Evolutionary conservation across 257 asterid species (phyloP).

Genomic region (Nicotiana obtusifolia): DNA sequence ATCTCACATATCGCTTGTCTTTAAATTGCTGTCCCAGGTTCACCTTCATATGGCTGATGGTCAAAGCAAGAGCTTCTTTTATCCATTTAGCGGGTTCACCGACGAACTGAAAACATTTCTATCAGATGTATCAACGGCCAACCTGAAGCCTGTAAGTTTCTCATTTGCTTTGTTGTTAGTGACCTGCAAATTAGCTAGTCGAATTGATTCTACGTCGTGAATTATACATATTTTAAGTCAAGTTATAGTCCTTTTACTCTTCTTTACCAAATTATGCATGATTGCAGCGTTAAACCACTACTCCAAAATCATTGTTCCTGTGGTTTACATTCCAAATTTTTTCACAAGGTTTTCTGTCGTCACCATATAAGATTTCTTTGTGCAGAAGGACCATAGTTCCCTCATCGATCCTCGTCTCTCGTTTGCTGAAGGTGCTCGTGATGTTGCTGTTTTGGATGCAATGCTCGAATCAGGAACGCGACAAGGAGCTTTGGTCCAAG

Average conservation of each 20-base stretch:
- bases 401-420: constrained; percentile 65
- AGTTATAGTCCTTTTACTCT: background rate
- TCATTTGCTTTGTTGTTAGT: background rate
- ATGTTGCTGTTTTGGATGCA: constrained; percentile 80
- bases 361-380: background rate
- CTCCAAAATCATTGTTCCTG: background rate
- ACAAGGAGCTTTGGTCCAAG: constrained; percentile 59
- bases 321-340: background rate
- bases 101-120: constrained; percentile 77
- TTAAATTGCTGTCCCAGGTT: constrained; percentile 25
- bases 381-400: constrained; percentile 49
- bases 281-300: background rate
- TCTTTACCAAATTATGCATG: background rate
- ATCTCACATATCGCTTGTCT: background rate
- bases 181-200: background rate
- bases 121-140: constrained; percentile 62
- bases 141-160: constrained; percentile 27
- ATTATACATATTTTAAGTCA: too few relatives aligned
- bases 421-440: constrained; percentile 73
- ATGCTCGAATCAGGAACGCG: constrained; percentile 84
- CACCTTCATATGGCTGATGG: constrained; percentile 49
- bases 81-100: constrained; percentile 68
- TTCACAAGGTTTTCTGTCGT: background rate
- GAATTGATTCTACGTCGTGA: too few relatives aligned
- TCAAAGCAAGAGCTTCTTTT: constrained; percentile 50